A percentile compares a stretch with the other conserved stretches of the same genome.
Conservation (phyloP, 768 basidiomycete genomes). For the Lactarius akahatsu region DNA sequence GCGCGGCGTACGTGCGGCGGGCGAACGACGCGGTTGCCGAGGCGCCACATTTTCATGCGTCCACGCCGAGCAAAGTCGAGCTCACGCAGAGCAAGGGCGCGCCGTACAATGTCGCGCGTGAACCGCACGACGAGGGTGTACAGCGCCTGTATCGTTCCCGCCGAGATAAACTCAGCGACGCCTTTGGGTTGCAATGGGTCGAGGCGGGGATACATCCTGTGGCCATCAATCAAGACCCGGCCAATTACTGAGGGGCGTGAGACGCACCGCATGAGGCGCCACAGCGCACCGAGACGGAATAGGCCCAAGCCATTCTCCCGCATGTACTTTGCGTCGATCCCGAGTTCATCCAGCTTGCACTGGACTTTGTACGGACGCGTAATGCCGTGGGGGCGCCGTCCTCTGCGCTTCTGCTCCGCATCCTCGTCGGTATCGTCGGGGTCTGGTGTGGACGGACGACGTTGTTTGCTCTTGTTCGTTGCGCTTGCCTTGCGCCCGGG, state of each 20-base stretch:
- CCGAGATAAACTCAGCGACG: constrained; percentile 43
- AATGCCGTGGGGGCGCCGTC: constrained; percentile 37
- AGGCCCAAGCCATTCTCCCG: constrained; percentile 46
- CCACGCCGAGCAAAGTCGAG: constrained; percentile 58
- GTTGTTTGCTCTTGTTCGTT: constrained; percentile 2
- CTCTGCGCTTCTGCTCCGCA: neutral
- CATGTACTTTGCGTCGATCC: constrained; percentile 47
- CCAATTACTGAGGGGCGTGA: neutral
- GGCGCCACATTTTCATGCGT: constrained; percentile 59
- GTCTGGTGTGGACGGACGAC: constrained; percentile 13
- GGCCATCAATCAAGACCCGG: neutral
- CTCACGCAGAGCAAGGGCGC: constrained; percentile 54
- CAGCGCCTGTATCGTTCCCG: constrained; percentile 48
- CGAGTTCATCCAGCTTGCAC: constrained; percentile 42
- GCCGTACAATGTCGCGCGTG: constrained; percentile 49
- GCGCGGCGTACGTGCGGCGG: constrained; percentile 47
- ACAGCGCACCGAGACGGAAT: constrained; percentile 44
- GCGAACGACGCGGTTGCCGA: constrained; percentile 40
- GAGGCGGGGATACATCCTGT: constrained; percentile 36
- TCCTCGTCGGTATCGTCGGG: constrained; percentile 26
- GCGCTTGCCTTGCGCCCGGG: constrained; percentile 40
- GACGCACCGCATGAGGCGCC: constrained; percentile 44
- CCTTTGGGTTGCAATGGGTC: constrained; percentile 29
- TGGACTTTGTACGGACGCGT: constrained; percentile 49
- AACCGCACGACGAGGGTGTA: constrained; percentile 41